Percentiles rank a stretch among this genome's conserved stretches.
These are phyloP conservation scores for Luvunga scandens DNA, from an alignment of 345 rosid genomes.

Conservation along the genomic window DNA sequence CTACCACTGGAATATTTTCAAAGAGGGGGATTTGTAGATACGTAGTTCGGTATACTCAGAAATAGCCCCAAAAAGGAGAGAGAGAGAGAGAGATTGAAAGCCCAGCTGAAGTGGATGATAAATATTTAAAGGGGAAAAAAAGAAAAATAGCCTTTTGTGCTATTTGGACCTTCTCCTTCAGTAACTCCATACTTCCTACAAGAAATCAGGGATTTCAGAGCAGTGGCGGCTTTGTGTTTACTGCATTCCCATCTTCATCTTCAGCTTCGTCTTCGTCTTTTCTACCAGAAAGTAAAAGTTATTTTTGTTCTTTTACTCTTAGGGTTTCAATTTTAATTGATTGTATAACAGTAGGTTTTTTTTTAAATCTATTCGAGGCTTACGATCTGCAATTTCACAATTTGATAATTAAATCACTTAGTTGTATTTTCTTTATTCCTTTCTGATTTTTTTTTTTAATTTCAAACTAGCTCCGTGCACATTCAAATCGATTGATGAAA, in stretches of 20 bases:
- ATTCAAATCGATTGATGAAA: constrained; percentile 36
- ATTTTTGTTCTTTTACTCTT: background rate
- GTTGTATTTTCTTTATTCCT: background rate
- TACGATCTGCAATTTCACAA: background rate
- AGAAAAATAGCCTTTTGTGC: background rate
- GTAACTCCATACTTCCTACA: background rate
- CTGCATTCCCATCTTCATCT: background rate
- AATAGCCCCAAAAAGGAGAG: background rate
- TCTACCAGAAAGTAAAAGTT: background rate
- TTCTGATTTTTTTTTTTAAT: background rate
- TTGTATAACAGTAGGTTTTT: background rate
- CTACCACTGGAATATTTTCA: background rate
- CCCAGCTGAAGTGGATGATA: background rate
- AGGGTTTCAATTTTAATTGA: background rate
- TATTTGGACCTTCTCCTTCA: background rate
- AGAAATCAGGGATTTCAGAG: background rate
- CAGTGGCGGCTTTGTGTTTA: background rate
- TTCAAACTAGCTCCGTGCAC: background rate
- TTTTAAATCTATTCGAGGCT: background rate
- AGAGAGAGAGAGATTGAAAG: background rate
- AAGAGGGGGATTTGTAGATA: background rate
- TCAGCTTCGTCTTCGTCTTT: background rate
- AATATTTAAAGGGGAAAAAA: background rate
- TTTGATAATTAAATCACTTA: background rate
- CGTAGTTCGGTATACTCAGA: background rate